Evolutionary conservation across 768 basidiomycete species (phyloP).

Genomic region (Tephrocybe sp.): DNA sequence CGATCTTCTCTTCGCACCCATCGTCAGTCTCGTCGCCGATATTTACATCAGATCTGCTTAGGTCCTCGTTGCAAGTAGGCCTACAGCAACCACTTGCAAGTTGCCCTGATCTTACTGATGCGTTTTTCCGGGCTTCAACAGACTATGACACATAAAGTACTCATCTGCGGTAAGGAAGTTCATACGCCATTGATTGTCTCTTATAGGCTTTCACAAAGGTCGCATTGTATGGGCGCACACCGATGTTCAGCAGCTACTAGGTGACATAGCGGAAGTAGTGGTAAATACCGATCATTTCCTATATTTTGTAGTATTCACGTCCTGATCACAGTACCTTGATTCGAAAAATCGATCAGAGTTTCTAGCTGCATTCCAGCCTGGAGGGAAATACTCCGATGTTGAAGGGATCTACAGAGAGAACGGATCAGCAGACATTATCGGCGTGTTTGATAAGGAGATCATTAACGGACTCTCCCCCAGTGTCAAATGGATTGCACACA

Average conservation of each 20-base stretch:
- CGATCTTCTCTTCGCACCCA: background rate
- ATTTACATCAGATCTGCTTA: too few relatives aligned
- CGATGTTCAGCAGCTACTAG: conserved; percentile 64
- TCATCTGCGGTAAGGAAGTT: conserved; percentile 24
- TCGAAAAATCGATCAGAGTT: conserved; percentile 67
- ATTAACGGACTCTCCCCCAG: conserved; percentile 61
- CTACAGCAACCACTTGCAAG: too few relatives aligned
- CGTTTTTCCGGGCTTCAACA: background rate
- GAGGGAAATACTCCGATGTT: conserved; percentile 70
- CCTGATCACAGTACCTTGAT: conserved; percentile 39
- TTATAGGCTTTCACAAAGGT: conserved; percentile 34
- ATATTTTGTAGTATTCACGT: background rate
- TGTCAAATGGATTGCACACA: conserved; percentile 87
- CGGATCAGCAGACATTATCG: conserved; percentile 59
- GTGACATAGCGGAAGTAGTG: conserved; percentile 68
- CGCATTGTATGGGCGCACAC: conserved; percentile 80
- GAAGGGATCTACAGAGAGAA: conserved; percentile 82
- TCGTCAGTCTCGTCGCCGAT: too few relatives aligned
- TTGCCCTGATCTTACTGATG: background rate
- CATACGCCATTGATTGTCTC: background rate
- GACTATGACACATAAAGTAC: conserved; percentile 27
- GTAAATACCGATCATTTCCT: conserved; percentile 42
- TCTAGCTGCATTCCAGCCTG: conserved; percentile 55
- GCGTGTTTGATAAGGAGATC: conserved; percentile 78
- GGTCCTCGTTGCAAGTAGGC: too few relatives aligned